These are phyloP conservation scores for Calonectria pteridis DNA, from an alignment of 2,329 filamentous ascomycete genomes.

Conservation along the genomic window DNA sequence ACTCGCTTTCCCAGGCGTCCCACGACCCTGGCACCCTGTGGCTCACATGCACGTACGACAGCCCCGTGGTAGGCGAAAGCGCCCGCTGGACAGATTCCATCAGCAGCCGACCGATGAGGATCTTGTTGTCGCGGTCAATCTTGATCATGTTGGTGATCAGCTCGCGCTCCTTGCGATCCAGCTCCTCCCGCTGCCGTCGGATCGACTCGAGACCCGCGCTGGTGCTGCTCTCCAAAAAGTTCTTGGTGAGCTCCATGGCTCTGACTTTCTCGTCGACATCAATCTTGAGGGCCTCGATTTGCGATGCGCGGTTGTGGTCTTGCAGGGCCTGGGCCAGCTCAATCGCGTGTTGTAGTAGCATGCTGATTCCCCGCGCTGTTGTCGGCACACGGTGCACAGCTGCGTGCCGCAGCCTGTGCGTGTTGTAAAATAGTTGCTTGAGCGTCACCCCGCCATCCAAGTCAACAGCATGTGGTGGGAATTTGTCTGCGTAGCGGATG, in stretches of 20 bases:
- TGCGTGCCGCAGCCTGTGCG: constrained; percentile 5
- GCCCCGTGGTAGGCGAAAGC: background rate
- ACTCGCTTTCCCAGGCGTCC: background rate
- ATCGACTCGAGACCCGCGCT: background rate
- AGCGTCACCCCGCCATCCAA: background rate
- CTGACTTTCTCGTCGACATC: constrained; percentile 3
- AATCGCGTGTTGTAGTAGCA: background rate
- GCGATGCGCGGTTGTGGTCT: background rate
- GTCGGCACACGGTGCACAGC: constrained; percentile 11
- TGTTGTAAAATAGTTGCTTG: background rate
- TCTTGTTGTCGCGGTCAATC: constrained; percentile 3
- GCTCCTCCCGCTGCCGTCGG: constrained; percentile 5
- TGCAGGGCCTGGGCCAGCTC: background rate
- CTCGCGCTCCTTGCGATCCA: constrained; percentile 6
- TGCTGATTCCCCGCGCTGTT: constrained; percentile 1
- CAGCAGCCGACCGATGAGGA: background rate
- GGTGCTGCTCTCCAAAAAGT: constrained; percentile 10
- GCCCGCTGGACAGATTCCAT: background rate
- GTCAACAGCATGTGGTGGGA: background rate
- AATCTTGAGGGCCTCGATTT: background rate
- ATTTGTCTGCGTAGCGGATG: background rate
- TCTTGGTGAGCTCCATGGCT: constrained; percentile 17
- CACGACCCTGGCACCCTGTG: background rate
- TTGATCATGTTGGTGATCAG: constrained; percentile 1
- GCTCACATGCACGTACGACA: background rate